Base-by-base conservation (phyloP, 345 rosid genomes). In the Arabis hirsuta region DNA sequence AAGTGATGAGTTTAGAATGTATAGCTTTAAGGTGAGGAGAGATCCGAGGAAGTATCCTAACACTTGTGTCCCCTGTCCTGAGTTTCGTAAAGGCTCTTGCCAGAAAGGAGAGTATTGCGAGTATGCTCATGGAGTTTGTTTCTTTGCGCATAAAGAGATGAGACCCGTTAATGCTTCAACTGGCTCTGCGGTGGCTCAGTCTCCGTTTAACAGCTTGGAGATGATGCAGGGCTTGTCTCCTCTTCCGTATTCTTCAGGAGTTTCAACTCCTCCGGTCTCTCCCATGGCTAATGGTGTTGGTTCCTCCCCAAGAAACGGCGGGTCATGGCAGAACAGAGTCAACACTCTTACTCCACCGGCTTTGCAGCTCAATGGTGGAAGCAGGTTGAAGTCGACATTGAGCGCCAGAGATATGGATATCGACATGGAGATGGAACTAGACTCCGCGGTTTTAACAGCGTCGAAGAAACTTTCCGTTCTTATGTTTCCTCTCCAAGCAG, bases 51-150 rank as follows among this genome's bases (percentile, higher is more conserved):
- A 91, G 85, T 91, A 88, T 69, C 88, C 98, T 43, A 91, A 94
- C 79, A 88, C 88, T 32, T 91, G 98, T 69, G 98, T 94, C 55
- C 98, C 98, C 0, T 94, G 98, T 80, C 98, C 93, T 9, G 99
- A 95, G 84, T 95, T 95, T 36, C 93, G 97, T 52, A 95, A 90
- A 79, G 97, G 99, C 4, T 66, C 96, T 1, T 95, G 99, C 67
- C 87, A 85, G 0, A 95, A 91, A 80, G 96, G 81, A 12, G 99
- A 95, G 82, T 78, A 85, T 55, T 95, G 99, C 43, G 99, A 95
- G 73, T 95, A 90, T 34, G 99, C 97, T 0, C 99, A 95, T n/a
- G 99, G 99, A 13, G 94, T 95, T 5, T 95, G 99, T 73, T 95
- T 95, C 89, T 95, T 95, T 67, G 99, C 99, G 44, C 99, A 95